Evolutionary conservation across 345 rosid genomes (phyloP), one percentile per base, ranked within the genome.

Genomic region (Euphorbia lathyris): DNA sequence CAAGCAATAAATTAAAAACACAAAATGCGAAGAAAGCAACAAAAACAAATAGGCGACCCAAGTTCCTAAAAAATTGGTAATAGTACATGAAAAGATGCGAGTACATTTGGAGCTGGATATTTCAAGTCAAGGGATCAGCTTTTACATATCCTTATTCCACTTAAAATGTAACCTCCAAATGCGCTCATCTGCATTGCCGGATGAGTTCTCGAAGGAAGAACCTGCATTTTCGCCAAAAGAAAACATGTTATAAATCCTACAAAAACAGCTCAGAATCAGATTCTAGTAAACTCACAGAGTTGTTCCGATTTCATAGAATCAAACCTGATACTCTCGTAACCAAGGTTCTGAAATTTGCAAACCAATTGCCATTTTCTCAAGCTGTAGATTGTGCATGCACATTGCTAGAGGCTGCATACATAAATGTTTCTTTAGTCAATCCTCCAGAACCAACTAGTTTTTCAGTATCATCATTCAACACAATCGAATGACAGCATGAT

Each of bases 311-410:
- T 29, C 36, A 34, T 40, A 23, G 38, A 45, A 36, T 22, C 42
- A n/a, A 9, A 91, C 97, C 93, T 90, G 96, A 82, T 87, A 90
- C 78, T 95, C 98, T 2, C 96, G 97, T 68, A 95, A 77, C 98
- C 97, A 95, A 30, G 98, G 94, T 86, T 95, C 99, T 42, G 98
- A 85, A 74, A 95, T 86, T 74, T 95, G 97, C 76, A 90, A 72
- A 32, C 86, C 86, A 29, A 92, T 86, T 12, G 97, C 96, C 98
- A 90, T 82, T 77, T 90, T 95, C 63, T 73, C 86, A 36, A 74
- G 75, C 83, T 89, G 99, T 69, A 95, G 82, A 50, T 86, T 84
- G 83, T 88, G 92, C 99, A 95, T 95, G 82, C 97, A 95, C 45
- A 81, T 84, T 13, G 93, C 86, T 50, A 93, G 85, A 26, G 97